These are phyloP conservation scores for Dujonia santamariae DNA, from an alignment of 1,139 yeast genomes.

Conservation along the genomic window DNA sequence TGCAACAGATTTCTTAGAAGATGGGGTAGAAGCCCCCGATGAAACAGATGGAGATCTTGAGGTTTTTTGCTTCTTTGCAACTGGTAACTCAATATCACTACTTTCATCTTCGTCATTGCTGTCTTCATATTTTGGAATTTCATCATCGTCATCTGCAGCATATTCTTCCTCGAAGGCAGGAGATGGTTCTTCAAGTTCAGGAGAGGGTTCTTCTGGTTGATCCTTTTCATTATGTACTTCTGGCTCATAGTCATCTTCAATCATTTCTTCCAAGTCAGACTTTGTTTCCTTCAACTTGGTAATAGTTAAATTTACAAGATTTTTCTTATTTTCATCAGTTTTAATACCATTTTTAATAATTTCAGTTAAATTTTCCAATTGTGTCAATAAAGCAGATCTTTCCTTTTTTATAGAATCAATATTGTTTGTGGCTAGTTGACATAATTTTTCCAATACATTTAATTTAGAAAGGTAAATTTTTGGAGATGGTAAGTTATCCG, in stretches of 20 bases:
- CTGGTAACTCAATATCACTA: constrained; percentile 17
- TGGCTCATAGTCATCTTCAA: constrained; percentile 18
- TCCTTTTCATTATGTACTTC: too few relatives aligned
- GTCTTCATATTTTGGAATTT: constrained; percentile 28
- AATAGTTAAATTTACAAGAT: constrained; percentile 40
- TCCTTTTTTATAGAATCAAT: constrained; percentile 37
- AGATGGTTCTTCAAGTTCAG: constrained; percentile 19
- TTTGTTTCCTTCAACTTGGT: constrained; percentile 37
- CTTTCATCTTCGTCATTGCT: constrained; percentile 19
- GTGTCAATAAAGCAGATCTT: constrained; percentile 37
- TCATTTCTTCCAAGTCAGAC: constrained; percentile 43
- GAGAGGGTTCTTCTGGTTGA: constrained; percentile 8
- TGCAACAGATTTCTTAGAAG: constrained; percentile 37
- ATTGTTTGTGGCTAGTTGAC: constrained; percentile 32
- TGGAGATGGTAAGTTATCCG: constrained; percentile 53
- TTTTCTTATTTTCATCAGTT: constrained; percentile 43
- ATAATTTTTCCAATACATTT: constrained; percentile 40
- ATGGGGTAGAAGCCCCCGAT: constrained; percentile 28
- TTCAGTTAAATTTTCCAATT: constrained; percentile 40
- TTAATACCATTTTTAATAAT: constrained; percentile 40
- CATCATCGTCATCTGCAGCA: constrained; percentile 23
- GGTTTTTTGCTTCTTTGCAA: constrained; percentile 20
- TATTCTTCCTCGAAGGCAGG: constrained; percentile 15
- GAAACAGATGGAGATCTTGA: constrained; percentile 15
- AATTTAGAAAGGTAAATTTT: constrained; percentile 46